Conservation (phyloP, 805 yeast species). For the Pachysolen tannophilus region DNA sequence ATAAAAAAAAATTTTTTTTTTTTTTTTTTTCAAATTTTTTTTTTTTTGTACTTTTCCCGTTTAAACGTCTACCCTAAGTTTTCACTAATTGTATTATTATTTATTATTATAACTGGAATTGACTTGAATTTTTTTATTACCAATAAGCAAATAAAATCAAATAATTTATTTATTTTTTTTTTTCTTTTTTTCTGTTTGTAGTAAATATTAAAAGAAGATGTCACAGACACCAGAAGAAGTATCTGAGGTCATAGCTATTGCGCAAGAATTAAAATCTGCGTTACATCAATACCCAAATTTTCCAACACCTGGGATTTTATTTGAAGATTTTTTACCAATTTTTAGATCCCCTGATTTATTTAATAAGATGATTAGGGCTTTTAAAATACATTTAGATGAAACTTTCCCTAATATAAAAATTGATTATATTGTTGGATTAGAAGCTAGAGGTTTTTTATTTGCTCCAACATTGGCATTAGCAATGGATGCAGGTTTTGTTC, state of each 20-base stretch:
- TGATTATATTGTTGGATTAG: slow-evolving; percentile 88
- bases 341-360: slow-evolving; percentile 76
- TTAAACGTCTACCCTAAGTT: too few relatives aligned
- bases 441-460: slow-evolving; percentile 91
- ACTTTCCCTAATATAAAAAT: slow-evolving; percentile 47
- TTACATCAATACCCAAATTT: slow-evolving; percentile 82
- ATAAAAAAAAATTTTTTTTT: not conserved
- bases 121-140: too few relatives aligned
- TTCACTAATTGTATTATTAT: too few relatives aligned
- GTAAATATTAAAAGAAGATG: too few relatives aligned
- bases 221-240: not conserved
- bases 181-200: too few relatives aligned
- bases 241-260: slow-evolving; percentile 21
- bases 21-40: not conserved
- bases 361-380: slow-evolving; percentile 72
- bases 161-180: too few relatives aligned
- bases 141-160: too few relatives aligned
- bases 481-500: slow-evolving; percentile 82
- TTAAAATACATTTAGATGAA: slow-evolving; percentile 61
- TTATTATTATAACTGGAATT: too few relatives aligned
- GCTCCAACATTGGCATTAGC: slow-evolving; percentile 93
- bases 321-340: slow-evolving; percentile 93
- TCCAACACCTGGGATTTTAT: slow-evolving; percentile 84
- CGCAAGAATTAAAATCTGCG: slow-evolving; percentile 42
- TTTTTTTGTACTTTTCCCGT: not conserved